phyloP scores from a whole-genome alignment of 257 asterid genomes.

The Pogostemon cablin region DNA sequence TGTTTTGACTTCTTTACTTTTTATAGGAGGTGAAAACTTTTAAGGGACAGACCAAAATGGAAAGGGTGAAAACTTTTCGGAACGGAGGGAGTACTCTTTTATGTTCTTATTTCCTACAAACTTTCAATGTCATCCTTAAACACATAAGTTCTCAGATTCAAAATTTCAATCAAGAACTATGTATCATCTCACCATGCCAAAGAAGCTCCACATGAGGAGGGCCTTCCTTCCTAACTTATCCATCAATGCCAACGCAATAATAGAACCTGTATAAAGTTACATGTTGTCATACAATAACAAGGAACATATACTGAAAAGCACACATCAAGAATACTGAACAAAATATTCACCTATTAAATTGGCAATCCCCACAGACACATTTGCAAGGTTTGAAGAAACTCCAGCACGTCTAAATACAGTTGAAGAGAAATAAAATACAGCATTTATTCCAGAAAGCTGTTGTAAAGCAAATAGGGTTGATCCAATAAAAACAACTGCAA shows the following conservation, averaged over 20 bases:
- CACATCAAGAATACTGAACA: background rate
- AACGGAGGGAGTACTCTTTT: no score
- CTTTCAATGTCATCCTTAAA: background rate
- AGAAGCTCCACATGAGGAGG: slow-evolving; percentile 92
- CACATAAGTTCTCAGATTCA: slow-evolving; percentile 11
- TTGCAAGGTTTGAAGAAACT: slow-evolving; percentile 90
- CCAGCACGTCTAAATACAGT: slow-evolving; percentile 99
- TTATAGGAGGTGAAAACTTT: no score
- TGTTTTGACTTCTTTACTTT: no score
- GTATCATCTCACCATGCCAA: slow-evolving; percentile 78
- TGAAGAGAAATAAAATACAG: slow-evolving; percentile 99
- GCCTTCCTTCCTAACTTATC: slow-evolving; percentile 87
- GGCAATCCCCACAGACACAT: slow-evolving; percentile 72
- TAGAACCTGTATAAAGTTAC: slow-evolving; percentile 58
- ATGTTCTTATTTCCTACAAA: no score
- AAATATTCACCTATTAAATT: slow-evolving; percentile 64
- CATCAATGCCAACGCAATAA: slow-evolving; percentile 78
- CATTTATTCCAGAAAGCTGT: slow-evolving; percentile 99
- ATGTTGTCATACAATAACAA: slow-evolving; percentile 14
- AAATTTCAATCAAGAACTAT: background rate
- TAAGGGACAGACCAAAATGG: no score
- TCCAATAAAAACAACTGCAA: slow-evolving; percentile 99
- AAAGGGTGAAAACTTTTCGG: no score
- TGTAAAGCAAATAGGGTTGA: slow-evolving; percentile 98
- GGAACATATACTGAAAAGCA: slow-evolving; percentile 9